Evolutionary conservation across 2,329 filamentous ascomycete species (phyloP).

Genomic region (Cladosporium velox): DNA sequence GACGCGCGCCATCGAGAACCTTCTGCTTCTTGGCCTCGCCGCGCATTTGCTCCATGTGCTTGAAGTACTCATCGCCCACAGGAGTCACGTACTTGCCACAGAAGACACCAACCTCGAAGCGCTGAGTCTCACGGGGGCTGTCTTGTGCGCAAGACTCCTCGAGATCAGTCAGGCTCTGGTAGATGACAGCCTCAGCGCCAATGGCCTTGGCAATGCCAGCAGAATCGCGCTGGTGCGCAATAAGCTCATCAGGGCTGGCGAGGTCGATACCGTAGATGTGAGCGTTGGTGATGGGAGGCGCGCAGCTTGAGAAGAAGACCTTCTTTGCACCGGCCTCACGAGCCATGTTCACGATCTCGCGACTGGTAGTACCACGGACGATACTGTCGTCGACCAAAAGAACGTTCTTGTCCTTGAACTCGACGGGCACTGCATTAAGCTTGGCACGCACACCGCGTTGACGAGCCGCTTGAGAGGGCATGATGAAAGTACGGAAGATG

Average conservation of each 20-base stretch:
- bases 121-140: slow-evolving; percentile 59
- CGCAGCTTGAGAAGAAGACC: slow-evolving; percentile 80
- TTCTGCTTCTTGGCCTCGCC: slow-evolving; percentile 71
- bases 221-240: slow-evolving; percentile 67
- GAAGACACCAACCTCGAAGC: slow-evolving; percentile 92
- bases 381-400: slow-evolving; percentile 88
- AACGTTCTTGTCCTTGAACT: slow-evolving; percentile 80
- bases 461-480: slow-evolving; percentile 77
- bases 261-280: slow-evolving; percentile 86
- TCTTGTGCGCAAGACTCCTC: slow-evolving; percentile 75
- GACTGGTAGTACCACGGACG: slow-evolving; percentile 79
- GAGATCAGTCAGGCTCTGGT: slow-evolving; percentile 76
- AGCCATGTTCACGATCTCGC: slow-evolving; percentile 81
- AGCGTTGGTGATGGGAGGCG: slow-evolving; percentile 77
- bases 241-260: slow-evolving; percentile 69
- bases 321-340: slow-evolving; percentile 78
- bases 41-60: slow-evolving; percentile 71
- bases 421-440: slow-evolving; percentile 79
- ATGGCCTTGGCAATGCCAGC: slow-evolving; percentile 66
- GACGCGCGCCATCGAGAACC: slow-evolving; percentile 63
- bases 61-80: slow-evolving; percentile 78
- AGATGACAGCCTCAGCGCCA: slow-evolving; percentile 75
- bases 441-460: slow-evolving; percentile 89
- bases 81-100: slow-evolving; percentile 83
- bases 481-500: slow-evolving; percentile 84